Evolutionary conservation across 345 rosid species (phyloP).

Genomic region (Clausena lansium): DNA sequence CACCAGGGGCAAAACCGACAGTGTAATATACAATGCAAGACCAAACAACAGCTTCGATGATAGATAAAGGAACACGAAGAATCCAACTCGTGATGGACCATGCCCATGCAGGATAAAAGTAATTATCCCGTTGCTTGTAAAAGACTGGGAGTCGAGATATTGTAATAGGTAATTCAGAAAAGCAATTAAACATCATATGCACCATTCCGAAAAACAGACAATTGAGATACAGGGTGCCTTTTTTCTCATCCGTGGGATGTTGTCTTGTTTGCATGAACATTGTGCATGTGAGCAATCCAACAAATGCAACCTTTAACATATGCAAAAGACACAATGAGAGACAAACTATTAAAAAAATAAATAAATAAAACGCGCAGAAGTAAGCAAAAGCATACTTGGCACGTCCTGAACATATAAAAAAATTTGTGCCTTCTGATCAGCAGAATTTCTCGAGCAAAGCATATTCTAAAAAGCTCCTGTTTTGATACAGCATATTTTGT

Average conservation of each 20-base stretch:
- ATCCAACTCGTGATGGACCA: conserved; percentile 81
- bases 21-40: conserved; percentile 75
- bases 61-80: conserved; percentile 84
- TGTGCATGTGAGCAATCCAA: background rate
- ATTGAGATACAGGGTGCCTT: conserved; percentile 62
- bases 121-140: conserved; percentile 88
- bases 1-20: conserved; percentile 78
- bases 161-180: conserved; percentile 74
- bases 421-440: background rate
- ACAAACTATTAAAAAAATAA: background rate
- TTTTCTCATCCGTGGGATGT: conserved; percentile 16
- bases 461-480: conserved; percentile 69
- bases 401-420: background rate
- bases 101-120: conserved; percentile 89
- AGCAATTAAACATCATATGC: conserved; percentile 89
- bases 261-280: background rate
- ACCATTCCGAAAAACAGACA: conserved; percentile 82
- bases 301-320: background rate
- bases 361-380: background rate
- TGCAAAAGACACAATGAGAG: background rate
- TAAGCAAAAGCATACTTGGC: background rate
- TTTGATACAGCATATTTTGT: conserved; percentile 63
- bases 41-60: conserved; percentile 86
- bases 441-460: conserved; percentile 59
- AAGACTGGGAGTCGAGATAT: conserved; percentile 85